Percentiles rank a stretch among this genome's conserved stretches.
These are phyloP conservation scores for Gloeopeniophorella convolvens DNA, from an alignment of 768 basidiomycete species.

Conservation along the genomic window DNA sequence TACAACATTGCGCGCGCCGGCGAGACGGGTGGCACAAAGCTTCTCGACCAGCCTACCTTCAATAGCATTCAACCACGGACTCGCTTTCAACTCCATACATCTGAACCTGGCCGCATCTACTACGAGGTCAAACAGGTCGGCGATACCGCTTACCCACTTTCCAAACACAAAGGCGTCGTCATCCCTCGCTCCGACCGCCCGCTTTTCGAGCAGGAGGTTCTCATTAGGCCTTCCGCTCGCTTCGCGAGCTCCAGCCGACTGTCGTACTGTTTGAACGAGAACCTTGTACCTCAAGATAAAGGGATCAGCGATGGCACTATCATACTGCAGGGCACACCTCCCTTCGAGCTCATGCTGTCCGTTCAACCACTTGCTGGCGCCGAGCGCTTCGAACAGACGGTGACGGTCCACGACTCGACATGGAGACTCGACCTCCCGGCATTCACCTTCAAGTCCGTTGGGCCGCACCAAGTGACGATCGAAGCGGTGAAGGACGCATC, in stretches of 20 bases:
- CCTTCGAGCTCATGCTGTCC: constrained; percentile 73
- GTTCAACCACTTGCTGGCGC: constrained; percentile 72
- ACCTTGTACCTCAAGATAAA: constrained; percentile 48
- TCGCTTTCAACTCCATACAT: constrained; percentile 76
- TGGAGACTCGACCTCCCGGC: constrained; percentile 73
- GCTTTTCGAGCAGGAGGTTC: constrained; percentile 81
- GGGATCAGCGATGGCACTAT: constrained; percentile 54
- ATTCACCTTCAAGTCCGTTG: constrained; percentile 71
- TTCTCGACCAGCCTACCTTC: constrained; percentile 73
- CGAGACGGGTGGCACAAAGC: constrained; percentile 59
- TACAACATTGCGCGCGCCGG: constrained; percentile 75
- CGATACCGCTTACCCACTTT: constrained; percentile 77
- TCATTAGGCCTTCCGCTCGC: constrained; percentile 69
- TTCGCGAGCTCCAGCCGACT: constrained; percentile 64
- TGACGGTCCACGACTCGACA: constrained; percentile 39
- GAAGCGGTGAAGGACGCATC: constrained; percentile 76
- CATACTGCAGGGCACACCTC: constrained; percentile 74
- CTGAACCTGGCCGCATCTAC: constrained; percentile 70
- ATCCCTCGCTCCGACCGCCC: constrained; percentile 66
- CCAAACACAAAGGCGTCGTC: constrained; percentile 51
- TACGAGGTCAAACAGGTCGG: constrained; percentile 90
- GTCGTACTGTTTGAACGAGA: constrained; percentile 71
- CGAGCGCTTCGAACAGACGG: constrained; percentile 48
- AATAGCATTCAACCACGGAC: constrained; percentile 79
- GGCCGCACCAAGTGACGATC: constrained; percentile 74